A percentile compares a stretch with the other conserved stretches of the same genome.
These are phyloP conservation scores for Wolfiporia cocos DNA, from an alignment of 1,284 basidiomycete species.

Conservation along the genomic window DNA sequence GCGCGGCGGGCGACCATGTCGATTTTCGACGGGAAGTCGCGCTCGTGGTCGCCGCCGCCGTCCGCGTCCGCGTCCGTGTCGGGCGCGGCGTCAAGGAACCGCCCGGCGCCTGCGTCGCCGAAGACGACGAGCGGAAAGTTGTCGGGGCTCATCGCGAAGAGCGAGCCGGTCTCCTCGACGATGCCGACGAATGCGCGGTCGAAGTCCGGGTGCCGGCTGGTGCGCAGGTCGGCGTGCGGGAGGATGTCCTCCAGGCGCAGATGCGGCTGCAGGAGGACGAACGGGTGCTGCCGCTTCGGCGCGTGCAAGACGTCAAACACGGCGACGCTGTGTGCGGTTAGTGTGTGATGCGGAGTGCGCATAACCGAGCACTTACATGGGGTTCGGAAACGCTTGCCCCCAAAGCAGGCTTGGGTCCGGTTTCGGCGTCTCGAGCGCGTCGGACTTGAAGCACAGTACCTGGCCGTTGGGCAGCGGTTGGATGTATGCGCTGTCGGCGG, in stretches of 20 bases:
- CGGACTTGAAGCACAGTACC: conserved; percentile 64
- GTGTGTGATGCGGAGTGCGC: conserved; percentile 3
- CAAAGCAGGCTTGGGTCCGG: conserved; percentile 46
- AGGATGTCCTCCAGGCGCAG: conserved; percentile 62
- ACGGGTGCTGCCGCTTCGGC: conserved; percentile 44
- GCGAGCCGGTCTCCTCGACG: conserved; percentile 61
- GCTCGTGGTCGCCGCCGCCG: conserved; percentile 11
- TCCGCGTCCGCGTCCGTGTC: no score
- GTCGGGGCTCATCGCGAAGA: conserved; percentile 74
- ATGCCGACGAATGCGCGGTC: conserved; percentile 70
- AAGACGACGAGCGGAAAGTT: conserved; percentile 75
- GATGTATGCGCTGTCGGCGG: conserved; percentile 72
- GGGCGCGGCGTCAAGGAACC: conserved; percentile 32
- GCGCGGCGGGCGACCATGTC: conserved; percentile 38
- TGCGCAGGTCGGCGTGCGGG: conserved; percentile 35
- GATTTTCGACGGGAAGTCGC: conserved; percentile 34
- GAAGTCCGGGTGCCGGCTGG: conserved; percentile 38
- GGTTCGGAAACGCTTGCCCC: conserved; percentile 49
- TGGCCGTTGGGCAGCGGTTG: conserved; percentile 74
- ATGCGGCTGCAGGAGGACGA: conserved; percentile 76
- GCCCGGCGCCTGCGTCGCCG: conserved; percentile 31
- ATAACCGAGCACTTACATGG: conserved; percentile 36
- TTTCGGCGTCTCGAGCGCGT: conserved; percentile 20
- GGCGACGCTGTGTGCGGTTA: conserved; percentile 49
- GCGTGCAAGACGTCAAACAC: conserved; percentile 69